Evolutionary conservation across 2,329 filamentous ascomycete species (phyloP), one percentile per base, ranked within the genome.

Genomic region (Colletotrichum echinochloae): DNA sequence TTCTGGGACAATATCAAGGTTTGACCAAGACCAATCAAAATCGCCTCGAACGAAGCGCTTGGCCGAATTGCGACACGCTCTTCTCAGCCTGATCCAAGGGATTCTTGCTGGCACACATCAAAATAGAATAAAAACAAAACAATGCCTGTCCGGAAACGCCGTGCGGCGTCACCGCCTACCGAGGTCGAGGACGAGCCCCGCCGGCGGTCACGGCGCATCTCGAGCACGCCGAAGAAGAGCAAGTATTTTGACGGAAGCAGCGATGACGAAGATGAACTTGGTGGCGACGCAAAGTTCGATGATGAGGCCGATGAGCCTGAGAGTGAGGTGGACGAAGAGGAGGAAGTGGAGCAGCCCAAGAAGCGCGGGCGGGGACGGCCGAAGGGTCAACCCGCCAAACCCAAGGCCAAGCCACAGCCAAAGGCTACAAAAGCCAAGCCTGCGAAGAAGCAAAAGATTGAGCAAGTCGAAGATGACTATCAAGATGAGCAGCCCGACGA

Each of bases 121-220:
- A n/a, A 23, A 70, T n/a, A n/a, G n/a, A n/a, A n/a, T n/a, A n/a
- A n/a, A n/a, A n/a, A n/a, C n/a, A n/a, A n/a, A n/a, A n/a, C n/a
- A n/a, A 84, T 85, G 83, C 77, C 83, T 8, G 76, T 79, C 20
- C 78, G 77, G 14, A 86, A 86, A 68, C 79, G 82, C 62, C 74
- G 80, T 14, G 77, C 78, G 1, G 68, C 77, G 8, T 78, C 77
- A 18, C 71, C 78, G 5, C 66, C 74, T 6, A 74, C 75, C 28
- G 76, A 79, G 51, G 30, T 16, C 51, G 51, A 54, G 65, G 75
- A 76, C 33, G 76, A 78, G 65, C 72, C 78, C 18, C 83, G 84
- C 23, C 82, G 85, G n/a, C 81, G 83, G 60, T 89, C 87, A 7
- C 75, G 79, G 28, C 86, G 87, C 54, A 75, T 85, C 46, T 82